Conservation (phyloP, 23 red algal species). For the Gracilariopsis chorda region DNA sequence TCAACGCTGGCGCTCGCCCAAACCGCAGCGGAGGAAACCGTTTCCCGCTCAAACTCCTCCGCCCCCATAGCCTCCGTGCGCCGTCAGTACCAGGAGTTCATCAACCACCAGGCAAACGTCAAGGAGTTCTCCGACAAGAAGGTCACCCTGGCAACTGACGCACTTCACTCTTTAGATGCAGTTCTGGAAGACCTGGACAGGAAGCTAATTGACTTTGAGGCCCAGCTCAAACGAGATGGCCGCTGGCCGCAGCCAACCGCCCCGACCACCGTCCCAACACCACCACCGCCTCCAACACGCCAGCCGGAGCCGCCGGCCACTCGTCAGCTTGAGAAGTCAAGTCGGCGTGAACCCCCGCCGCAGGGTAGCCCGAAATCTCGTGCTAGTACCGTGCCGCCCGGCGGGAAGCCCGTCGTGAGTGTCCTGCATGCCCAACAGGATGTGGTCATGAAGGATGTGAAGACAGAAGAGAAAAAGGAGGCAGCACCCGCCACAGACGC, state of each 20-base stretch:
- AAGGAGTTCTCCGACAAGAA: constrained; percentile 55
- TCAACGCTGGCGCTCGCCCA: neutral
- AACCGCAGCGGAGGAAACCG: constrained; percentile 7
- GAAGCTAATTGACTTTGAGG: constrained; percentile 84
- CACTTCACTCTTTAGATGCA: constrained; percentile 37
- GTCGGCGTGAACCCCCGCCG: too few relatives aligned
- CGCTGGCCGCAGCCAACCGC: constrained; percentile 64
- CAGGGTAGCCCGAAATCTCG: neutral
- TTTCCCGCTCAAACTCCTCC: constrained; percentile 15
- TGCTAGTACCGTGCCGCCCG: neutral
- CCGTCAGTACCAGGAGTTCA: constrained; percentile 61
- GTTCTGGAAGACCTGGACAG: constrained; percentile 52
- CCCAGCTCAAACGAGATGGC: constrained; percentile 75
- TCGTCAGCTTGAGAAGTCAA: too few relatives aligned
- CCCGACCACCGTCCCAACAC: neutral
- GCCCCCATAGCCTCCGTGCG: constrained; percentile 5
- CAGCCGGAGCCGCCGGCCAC: neutral
- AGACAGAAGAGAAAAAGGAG: neutral
- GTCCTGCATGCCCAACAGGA: neutral
- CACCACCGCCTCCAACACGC: neutral
- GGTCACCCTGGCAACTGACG: constrained; percentile 47
- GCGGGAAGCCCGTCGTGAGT: neutral
- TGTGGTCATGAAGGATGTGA: neutral
- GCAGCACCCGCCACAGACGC: neutral
- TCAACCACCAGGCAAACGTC: constrained; percentile 7